A percentile compares a stretch with the other conserved stretches of the same genome.
phyloP scores from a whole-genome alignment of 108 stramenopile genomes.

The Parmales sp. region DNA sequence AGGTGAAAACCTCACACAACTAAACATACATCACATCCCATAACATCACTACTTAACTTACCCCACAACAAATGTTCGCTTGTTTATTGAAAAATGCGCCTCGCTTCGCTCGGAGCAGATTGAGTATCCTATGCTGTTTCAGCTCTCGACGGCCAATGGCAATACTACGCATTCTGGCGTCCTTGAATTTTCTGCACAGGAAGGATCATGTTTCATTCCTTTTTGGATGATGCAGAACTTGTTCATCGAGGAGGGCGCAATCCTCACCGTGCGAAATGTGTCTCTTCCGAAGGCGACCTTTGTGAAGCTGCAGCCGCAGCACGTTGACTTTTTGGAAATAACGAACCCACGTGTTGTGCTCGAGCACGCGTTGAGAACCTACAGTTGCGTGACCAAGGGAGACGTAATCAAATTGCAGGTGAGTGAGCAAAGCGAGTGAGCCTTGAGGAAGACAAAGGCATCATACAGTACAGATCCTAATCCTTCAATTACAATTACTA shows the following conservation, averaged over 20 bases:
- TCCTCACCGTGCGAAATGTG: conserved; percentile 89
- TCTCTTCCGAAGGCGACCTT: conserved; percentile 85
- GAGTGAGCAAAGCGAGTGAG: too few relatives aligned
- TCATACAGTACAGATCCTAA: too few relatives aligned
- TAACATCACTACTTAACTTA: too few relatives aligned
- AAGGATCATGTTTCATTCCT: conserved; percentile 94
- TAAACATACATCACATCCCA: too few relatives aligned
- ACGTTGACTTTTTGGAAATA: conserved; percentile 97
- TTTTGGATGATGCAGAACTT: conserved; percentile 99
- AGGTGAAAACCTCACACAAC: too few relatives aligned
- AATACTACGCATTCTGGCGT: conserved; percentile 90
- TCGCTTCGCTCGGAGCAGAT: too few relatives aligned
- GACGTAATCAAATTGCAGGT: too few relatives aligned
- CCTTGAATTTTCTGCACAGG: conserved; percentile 97
- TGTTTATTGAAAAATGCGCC: background rate
- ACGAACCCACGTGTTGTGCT: conserved; percentile 94
- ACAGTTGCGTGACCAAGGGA: conserved; percentile 92
- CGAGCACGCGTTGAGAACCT: conserved; percentile 88
- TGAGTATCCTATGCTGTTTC: conserved; percentile 50
- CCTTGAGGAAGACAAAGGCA: too few relatives aligned
- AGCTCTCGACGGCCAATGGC: conserved; percentile 27
- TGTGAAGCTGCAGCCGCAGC: conserved; percentile 95
- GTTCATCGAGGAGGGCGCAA: conserved; percentile 72
- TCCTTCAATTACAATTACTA: too few relatives aligned
- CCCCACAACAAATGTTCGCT: too few relatives aligned